phyloP scores from a whole-genome alignment of 192 early-diverging fungal genomes.

The Podila epigama region DNA sequence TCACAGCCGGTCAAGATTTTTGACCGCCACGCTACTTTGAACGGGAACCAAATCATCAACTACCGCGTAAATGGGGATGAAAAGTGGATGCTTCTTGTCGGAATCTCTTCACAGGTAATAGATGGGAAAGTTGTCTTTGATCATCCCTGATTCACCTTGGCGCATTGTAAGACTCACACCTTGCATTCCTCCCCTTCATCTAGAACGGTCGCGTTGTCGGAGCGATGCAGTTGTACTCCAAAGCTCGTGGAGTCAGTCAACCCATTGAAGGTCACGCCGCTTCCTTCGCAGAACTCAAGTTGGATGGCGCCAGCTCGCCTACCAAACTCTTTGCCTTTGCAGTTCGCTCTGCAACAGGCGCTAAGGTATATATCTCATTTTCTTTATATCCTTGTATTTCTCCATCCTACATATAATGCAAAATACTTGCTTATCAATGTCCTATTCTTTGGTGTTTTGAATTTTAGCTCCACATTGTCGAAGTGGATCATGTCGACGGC shows the following conservation, averaged over 20 bases:
- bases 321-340: slow-evolving; percentile 95
- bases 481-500: slow-evolving; percentile 94
- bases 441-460: not conserved
- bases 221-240: slow-evolving; percentile 96
- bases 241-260: slow-evolving; percentile 90
- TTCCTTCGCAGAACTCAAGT: slow-evolving; percentile 87
- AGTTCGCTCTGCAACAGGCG: slow-evolving; percentile 65
- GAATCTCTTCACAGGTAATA: slow-evolving; percentile 84
- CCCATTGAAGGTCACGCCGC: slow-evolving; percentile 96
- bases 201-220: slow-evolving; percentile 89
- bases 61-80: slow-evolving; percentile 89
- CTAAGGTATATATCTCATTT: not conserved
- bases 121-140: too few species aligned
- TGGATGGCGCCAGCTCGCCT: slow-evolving; percentile 69
- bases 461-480: slow-evolving; percentile 87
- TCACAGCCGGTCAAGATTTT: slow-evolving; percentile 88
- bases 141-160: too few species aligned
- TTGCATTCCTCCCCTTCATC: not conserved
- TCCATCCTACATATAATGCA: not conserved
- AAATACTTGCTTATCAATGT: not conserved
- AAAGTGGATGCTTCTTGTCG: slow-evolving; percentile 95
- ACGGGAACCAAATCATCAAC: slow-evolving; percentile 94
- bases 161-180: too few species aligned
- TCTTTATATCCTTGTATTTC: not conserved
- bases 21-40: slow-evolving; percentile 86